Evolutionary conservation across 1,284 basidiomycete species (phyloP).

Genomic region (Trichosporon sp.): DNA sequence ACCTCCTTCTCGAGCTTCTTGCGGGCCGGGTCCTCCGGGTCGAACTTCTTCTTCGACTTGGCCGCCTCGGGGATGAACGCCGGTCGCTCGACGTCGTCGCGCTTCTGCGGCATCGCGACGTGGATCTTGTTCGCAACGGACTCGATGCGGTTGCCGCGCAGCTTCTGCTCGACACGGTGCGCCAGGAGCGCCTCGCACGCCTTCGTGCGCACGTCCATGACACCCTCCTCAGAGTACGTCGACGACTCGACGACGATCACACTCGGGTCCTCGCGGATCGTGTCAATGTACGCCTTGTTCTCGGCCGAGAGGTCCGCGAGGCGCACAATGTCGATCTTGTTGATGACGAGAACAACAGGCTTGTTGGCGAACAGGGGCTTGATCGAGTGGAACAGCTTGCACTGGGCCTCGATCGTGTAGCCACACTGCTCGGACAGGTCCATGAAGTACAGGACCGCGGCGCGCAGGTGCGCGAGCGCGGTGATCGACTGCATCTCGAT

Average conservation of each 20-base stretch:
- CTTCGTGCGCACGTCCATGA: constrained; percentile 87
- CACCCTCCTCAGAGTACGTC: constrained; percentile 89
- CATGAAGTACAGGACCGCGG: constrained; percentile 93
- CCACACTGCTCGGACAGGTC: constrained; percentile 95
- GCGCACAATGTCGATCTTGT: constrained; percentile 88
- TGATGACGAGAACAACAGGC: constrained; percentile 85
- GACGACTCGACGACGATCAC: constrained; percentile 76
- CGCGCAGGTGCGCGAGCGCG: constrained; percentile 86
- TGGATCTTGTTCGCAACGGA: constrained; percentile 87
- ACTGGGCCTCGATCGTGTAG: constrained; percentile 88
- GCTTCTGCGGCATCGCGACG: constrained; percentile 78
- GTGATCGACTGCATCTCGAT: constrained; percentile 99
- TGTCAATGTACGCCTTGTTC: constrained; percentile 71
- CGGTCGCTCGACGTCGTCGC: constrained; percentile 76
- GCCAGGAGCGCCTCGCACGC: constrained; percentile 89
- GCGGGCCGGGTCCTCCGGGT: constrained; percentile 75
- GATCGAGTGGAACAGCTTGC: constrained; percentile 95
- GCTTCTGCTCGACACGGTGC: constrained; percentile 85
- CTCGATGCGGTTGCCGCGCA: constrained; percentile 89
- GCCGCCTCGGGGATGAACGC: constrained; percentile 82
- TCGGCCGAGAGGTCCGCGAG: constrained; percentile 74
- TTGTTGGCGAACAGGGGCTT: constrained; percentile 91
- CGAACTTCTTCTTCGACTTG: constrained; percentile 71
- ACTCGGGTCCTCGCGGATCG: constrained; percentile 69
- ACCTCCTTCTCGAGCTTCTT: constrained; percentile 68